Conservation (phyloP, 495 filamentous ascomycete genomes). For the Aspergillus steynii region DNA sequence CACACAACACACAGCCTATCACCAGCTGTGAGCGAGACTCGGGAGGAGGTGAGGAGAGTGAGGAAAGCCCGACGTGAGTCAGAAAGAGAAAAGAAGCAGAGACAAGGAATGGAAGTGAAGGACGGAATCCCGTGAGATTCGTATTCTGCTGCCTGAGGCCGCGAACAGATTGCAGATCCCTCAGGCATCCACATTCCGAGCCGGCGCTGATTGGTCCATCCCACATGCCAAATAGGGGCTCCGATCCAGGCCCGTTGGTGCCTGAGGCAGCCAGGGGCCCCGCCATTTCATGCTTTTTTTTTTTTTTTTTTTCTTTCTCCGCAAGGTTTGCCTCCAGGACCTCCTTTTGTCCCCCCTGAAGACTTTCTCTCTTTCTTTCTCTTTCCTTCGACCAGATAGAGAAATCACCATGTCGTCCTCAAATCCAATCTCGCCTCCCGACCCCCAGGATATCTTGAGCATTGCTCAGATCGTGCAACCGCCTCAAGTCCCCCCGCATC, state of each 20-base stretch:
- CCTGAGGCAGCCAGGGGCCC: constrained; percentile 11
- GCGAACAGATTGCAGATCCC: constrained; percentile 11
- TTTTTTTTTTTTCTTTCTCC: constrained; percentile 11
- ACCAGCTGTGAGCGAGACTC: not conserved
- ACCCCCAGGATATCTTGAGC: constrained; percentile 22
- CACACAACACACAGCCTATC: not conserved
- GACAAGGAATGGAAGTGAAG: not conserved
- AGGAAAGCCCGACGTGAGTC: not conserved
- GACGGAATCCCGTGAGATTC: not conserved
- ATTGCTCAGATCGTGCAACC: constrained; percentile 49
- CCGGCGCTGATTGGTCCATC: constrained; percentile 18
- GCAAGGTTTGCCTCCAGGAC: constrained; percentile 7
- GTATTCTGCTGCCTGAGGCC: constrained; percentile 3
- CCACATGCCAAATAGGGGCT: not conserved
- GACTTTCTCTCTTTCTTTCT: constrained; percentile 1
- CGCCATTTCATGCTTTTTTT: constrained; percentile 7
- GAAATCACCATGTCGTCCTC: constrained; percentile 4
- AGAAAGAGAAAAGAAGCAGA: not conserved
- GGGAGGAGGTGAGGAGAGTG: not conserved
- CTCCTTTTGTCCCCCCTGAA: constrained; percentile 2
- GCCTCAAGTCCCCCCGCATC: constrained; percentile 41
- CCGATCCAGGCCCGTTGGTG: not conserved
- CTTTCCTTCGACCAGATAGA: not conserved
- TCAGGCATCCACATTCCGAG: constrained; percentile 30
- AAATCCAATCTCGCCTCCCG: constrained; percentile 15